Percentiles rank a stretch among this genome's conserved stretches.
Evolutionary conservation across 257 asterid genomes (phyloP).

Genomic region (Schizonepeta tenuifolia): DNA sequence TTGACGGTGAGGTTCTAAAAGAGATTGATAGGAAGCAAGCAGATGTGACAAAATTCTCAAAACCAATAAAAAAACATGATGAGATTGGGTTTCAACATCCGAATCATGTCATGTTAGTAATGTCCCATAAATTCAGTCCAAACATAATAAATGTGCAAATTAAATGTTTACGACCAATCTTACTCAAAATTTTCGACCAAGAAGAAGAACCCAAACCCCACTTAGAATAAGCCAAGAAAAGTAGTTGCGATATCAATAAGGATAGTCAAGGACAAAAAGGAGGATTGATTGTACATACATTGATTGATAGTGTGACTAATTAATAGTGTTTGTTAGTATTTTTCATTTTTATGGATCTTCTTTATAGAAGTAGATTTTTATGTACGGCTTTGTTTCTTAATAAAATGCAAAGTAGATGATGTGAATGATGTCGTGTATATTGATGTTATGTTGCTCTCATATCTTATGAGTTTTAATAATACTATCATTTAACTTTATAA

Average conservation of each 20-base stretch:
- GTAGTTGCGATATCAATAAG: slow-evolving; percentile 40
- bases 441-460: too few species aligned
- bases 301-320: neutral
- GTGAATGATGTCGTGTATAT: neutral
- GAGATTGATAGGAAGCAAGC: too few species aligned
- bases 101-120: slow-evolving; percentile 25
- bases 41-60: too few species aligned
- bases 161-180: slow-evolving; percentile 20
- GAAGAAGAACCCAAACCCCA: slow-evolving; percentile 18
- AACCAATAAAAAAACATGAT: too few species aligned
- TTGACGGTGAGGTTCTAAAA: too few species aligned
- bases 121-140: slow-evolving; percentile 37
- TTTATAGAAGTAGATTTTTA: neutral
- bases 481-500: too few species aligned
- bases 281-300: neutral
- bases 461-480: too few species aligned
- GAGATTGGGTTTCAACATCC: slow-evolving; percentile 22
- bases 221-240: slow-evolving; percentile 35
- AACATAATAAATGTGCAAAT: slow-evolving; percentile 35
- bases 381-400: neutral
- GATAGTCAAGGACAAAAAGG: slow-evolving; percentile 26
- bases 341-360: neutral
- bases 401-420: neutral
- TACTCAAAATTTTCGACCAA: slow-evolving; percentile 14
- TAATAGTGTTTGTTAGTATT: neutral